These are phyloP conservation scores for Rubus parviflorus DNA, from an alignment of 306 rosid species.

Conservation along the genomic window DNA sequence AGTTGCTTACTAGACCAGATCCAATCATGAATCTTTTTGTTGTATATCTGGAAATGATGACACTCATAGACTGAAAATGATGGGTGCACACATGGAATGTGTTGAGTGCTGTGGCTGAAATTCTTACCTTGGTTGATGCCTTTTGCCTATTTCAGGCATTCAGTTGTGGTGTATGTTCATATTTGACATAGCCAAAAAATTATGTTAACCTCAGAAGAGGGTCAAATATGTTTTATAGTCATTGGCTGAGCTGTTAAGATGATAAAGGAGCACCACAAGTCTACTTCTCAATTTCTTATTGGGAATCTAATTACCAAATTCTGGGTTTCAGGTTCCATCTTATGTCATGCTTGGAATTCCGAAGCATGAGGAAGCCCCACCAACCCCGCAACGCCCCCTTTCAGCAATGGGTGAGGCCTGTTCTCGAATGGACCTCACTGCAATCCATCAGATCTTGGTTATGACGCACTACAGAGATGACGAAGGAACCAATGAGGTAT, in stretches of 20 bases:
- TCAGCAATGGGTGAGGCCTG: slow-evolving; percentile 99
- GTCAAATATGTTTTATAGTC: not conserved
- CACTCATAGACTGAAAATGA: not conserved
- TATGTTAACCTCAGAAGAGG: not conserved
- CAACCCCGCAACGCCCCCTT: slow-evolving; percentile 89
- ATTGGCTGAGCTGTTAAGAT: slow-evolving; percentile 7
- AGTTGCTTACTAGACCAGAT: not conserved
- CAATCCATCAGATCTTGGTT: slow-evolving; percentile 93
- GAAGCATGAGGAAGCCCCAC: slow-evolving; percentile 78
- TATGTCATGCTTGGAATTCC: slow-evolving; percentile 84
- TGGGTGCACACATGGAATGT: slow-evolving; percentile 1
- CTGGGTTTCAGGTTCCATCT: slow-evolving; percentile 70
- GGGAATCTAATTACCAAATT: slow-evolving; percentile 14
- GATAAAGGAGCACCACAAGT: slow-evolving; percentile 11
- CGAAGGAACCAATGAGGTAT: slow-evolving; percentile 96
- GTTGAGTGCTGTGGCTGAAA: slow-evolving; percentile 6
- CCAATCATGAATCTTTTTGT: not conserved
- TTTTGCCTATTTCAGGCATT: not conserved
- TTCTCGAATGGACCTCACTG: slow-evolving; percentile 99
- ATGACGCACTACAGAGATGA: slow-evolving; percentile 86
- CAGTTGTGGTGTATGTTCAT: not conserved
- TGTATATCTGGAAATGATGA: not conserved
- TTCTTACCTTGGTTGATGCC: not conserved
- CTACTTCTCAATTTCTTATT: not conserved
- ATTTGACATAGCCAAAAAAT: not conserved